These are phyloP conservation scores for Zopfochytrium polystomum DNA, from an alignment of 371 early-diverging fungal genomes.

Conservation along the genomic window DNA sequence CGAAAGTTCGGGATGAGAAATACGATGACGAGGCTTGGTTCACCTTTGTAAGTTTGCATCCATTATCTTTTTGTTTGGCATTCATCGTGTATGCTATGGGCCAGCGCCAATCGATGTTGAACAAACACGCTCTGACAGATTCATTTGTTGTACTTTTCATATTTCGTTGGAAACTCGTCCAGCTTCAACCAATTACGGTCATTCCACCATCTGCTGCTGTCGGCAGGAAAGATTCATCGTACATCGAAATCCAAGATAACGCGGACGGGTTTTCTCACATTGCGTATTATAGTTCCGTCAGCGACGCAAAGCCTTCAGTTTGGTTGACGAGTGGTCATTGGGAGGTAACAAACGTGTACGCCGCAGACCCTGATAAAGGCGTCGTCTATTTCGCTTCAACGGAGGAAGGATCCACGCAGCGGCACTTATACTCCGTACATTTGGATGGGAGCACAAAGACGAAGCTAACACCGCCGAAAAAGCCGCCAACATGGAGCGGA, in stretches of 20 bases:
- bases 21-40: constrained; percentile 47
- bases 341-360: constrained; percentile 72
- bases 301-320: constrained; percentile 44
- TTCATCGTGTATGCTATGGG: too few relatives aligned
- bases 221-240: constrained; percentile 49
- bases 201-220: constrained; percentile 34
- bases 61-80: too few relatives aligned
- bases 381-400: constrained; percentile 50
- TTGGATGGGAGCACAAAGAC: neutral
- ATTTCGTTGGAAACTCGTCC: neutral
- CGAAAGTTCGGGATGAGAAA: constrained; percentile 37
- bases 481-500: constrained; percentile 13
- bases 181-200: constrained; percentile 33
- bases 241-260: constrained; percentile 77
- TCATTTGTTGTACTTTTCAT: neutral
- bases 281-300: constrained; percentile 63
- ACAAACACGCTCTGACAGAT: too few relatives aligned
- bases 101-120: too few relatives aligned
- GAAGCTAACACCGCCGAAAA: constrained; percentile 17
- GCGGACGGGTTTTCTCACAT: constrained; percentile 76
- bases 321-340: constrained; percentile 84
- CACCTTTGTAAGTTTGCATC: constrained; percentile 12
- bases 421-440: constrained; percentile 69
- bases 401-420: constrained; percentile 72
- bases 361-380: constrained; percentile 54